phyloP scores from a whole-genome alignment of 345 rosid species.

The Eucalyptus regnans region DNA sequence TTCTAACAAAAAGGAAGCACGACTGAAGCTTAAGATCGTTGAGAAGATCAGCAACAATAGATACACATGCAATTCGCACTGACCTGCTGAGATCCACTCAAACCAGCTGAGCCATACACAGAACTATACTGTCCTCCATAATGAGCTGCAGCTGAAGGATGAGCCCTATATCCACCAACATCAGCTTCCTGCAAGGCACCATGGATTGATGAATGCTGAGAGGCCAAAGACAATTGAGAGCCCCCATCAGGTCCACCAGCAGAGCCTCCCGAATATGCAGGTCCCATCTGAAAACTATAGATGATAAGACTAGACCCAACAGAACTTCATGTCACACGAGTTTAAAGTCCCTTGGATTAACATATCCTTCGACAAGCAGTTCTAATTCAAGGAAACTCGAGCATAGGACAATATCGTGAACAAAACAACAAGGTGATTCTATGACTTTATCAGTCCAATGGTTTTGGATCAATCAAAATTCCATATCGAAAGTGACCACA shows the following conservation, averaged over 20 bases:
- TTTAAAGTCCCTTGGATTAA: neutral
- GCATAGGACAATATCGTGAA: neutral
- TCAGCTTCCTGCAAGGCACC: slow-evolving; percentile 62
- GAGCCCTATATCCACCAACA: slow-evolving; percentile 51
- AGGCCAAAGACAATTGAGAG: slow-evolving; percentile 48
- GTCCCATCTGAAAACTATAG: slow-evolving; percentile 30
- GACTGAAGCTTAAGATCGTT: neutral
- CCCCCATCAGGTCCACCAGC: slow-evolving; percentile 53
- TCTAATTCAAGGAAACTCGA: neutral
- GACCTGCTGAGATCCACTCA: slow-evolving; percentile 63
- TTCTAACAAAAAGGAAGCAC: neutral
- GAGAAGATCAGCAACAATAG: neutral
- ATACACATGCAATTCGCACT: neutral
- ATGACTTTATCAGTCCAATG: neutral
- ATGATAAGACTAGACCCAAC: neutral
- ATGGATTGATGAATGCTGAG: slow-evolving; percentile 51
- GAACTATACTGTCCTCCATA: slow-evolving; percentile 68
- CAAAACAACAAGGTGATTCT: neutral
- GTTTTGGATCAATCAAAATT: neutral
- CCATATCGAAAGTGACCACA: neutral
- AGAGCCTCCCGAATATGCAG: slow-evolving; percentile 53
- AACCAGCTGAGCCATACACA: slow-evolving; percentile 45
- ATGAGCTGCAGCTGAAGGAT: slow-evolving; percentile 42
- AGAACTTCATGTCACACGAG: neutral
- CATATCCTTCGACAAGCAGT: neutral